These are phyloP conservation scores for Daedaleopsis sinensis DNA, from an alignment of 768 basidiomycete species.

Conservation along the genomic window DNA sequence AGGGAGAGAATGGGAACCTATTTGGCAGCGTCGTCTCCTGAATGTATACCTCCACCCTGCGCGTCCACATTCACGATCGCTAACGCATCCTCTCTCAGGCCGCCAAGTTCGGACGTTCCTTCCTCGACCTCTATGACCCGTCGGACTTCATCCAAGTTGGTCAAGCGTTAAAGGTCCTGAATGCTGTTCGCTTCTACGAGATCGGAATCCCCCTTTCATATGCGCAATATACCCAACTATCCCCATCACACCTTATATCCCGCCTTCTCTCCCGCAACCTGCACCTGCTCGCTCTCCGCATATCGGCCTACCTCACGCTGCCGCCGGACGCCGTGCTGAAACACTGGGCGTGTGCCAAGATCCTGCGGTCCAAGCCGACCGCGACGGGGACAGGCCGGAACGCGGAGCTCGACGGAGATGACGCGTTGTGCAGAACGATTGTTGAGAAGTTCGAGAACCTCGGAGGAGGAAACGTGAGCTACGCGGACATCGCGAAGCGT, in stretches of 20 bases:
- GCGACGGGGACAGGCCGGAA: slow-evolving; percentile 55
- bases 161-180: slow-evolving; percentile 89
- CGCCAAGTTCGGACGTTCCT: slow-evolving; percentile 95
- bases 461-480: slow-evolving; percentile 80
- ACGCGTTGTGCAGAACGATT: slow-evolving; percentile 77
- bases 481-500: slow-evolving; percentile 91
- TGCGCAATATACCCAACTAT: slow-evolving; percentile 84
- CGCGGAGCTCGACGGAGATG: slow-evolving; percentile 66
- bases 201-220: slow-evolving; percentile 94
- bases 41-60: slow-evolving; percentile 52
- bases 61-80: background rate
- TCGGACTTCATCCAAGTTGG: slow-evolving; percentile 93
- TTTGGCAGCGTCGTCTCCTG: slow-evolving; percentile 86
- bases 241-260: slow-evolving; percentile 78
- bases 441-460: slow-evolving; percentile 89
- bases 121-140: slow-evolving; percentile 91
- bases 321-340: slow-evolving; percentile 87
- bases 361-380: slow-evolving; percentile 68
- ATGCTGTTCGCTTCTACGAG: slow-evolving; percentile 89
- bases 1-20: slow-evolving; percentile 86
- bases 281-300: slow-evolving; percentile 89
- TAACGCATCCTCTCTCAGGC: slow-evolving; percentile 51
- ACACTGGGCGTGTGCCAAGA: slow-evolving; percentile 97
- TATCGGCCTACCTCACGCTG: slow-evolving; percentile 82
- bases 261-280: slow-evolving; percentile 86